A percentile compares a stretch with the other conserved stretches of the same genome.
phyloP scores from a whole-genome alignment of 2,329 filamentous ascomycete genomes.

The Fusarium transvaalense region DNA sequence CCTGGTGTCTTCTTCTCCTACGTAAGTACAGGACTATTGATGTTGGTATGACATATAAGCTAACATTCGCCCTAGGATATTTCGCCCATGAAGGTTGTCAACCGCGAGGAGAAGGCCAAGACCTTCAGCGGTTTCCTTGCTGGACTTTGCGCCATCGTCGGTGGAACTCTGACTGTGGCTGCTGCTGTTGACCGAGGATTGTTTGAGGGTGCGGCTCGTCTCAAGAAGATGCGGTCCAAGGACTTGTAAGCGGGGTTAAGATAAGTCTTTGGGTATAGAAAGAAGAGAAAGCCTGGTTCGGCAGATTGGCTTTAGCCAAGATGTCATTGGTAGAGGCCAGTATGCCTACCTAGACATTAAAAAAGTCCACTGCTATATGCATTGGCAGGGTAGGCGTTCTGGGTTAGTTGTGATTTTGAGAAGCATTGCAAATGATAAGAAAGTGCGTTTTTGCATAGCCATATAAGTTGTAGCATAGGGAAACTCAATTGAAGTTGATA shows the following conservation, averaged over 20 bases:
- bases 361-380: conserved; percentile 44
- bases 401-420: conserved; percentile 42
- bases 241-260: conserved; percentile 59
- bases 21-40: conserved; percentile 66
- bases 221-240: conserved; percentile 87
- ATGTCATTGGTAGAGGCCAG: conserved; percentile 24
- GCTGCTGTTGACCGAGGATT: conserved; percentile 91
- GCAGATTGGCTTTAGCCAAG: conserved; percentile 19
- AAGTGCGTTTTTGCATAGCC: conserved; percentile 15
- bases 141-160: conserved; percentile 93
- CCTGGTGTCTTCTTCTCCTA: conserved; percentile 99
- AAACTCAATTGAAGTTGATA: conserved; percentile 3
- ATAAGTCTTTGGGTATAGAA: background rate
- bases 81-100: conserved; percentile 99
- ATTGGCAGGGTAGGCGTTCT: conserved; percentile 47
- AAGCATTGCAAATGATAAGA: conserved; percentile 34
- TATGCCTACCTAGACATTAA: conserved; percentile 39
- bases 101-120: conserved; percentile 90
- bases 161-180: conserved; percentile 94
- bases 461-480: background rate
- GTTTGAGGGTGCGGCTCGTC: conserved; percentile 85
- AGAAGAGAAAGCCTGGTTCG: conserved; percentile 21
- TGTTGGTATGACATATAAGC: background rate
- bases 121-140: conserved; percentile 93
- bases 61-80: conserved; percentile 75